Base-by-base conservation (phyloP, 208 protist species). In the Trypanosoma brucei region DNA sequence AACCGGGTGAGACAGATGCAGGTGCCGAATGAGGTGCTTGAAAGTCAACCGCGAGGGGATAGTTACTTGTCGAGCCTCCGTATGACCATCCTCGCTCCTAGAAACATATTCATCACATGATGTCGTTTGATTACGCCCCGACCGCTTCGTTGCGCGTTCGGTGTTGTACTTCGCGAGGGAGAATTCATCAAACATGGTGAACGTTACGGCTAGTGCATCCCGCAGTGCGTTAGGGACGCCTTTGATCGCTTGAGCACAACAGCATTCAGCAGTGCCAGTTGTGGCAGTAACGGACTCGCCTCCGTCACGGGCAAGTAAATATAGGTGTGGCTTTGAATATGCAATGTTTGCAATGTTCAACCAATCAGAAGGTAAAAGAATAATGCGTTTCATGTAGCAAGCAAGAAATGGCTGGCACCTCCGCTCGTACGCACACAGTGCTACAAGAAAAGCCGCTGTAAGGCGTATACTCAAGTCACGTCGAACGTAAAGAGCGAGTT, bases 101-200 rank as follows among this genome's bases (percentile, higher is more conserved):
- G 1, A 63, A 35, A 36, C 55, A 67, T 22, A 60, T 36, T 73
- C 55, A n/a, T 54, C 35, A 11, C 40, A 3, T 50, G 39, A 61
- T 51, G 62, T 54, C 75, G 22, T 76, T 42, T 60, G 42, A 58
- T 78, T 83, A 36, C 65, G 69, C 55, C 67, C 68, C 48, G 75
- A 84, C 31, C 54, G 46, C 68, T 95, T 92, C 58, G 84, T 63
- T 0, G 82, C 75, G 22, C 69, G 54, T 59, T 89, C 84, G 55
- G 96, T 98, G 86, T 97, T 94, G 75, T 97, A 97, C 83, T 98
- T 98, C 59, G 83, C 93, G 38, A 98, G 69, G 46, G 87, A 76
- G 65, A 97, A 98, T 31, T 84, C 78, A 53, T 92, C 85, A 74
- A 98, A 98, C 34, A 84, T 74, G 4, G 48, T 36, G 68, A 98